Evolutionary conservation across 2,329 filamentous ascomycete genomes (phyloP), one percentile per base, ranked within the genome.

Genomic region (Colletotrichum lentis): DNA sequence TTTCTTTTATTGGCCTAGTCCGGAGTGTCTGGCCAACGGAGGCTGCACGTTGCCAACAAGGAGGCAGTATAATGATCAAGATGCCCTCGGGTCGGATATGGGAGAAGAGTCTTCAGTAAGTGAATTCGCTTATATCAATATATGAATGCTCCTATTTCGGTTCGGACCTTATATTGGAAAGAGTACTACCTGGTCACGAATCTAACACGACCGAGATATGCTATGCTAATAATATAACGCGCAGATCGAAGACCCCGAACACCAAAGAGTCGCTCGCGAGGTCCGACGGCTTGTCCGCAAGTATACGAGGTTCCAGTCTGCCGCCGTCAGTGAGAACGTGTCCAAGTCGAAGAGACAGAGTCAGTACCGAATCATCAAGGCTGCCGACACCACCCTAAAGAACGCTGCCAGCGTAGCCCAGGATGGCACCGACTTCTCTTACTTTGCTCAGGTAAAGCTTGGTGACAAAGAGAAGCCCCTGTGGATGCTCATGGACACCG

Each of bases 401-500:
- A 80, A 86, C 72, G 84, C 84, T 47, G 83, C 81, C 11, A 86
- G 87, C 11, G 80, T 91, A 62, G 77, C 86, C 73, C 88, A 91
- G 74, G 88, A 90, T 74, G 88, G 88, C 18, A 86, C 85, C 18
- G 89, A 91, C 73, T 88, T 85, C 71, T 88, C 88, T 1, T 91
- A 91, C 77, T 90, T 91, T 72, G 77, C 88, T 50, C 77, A 87
- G 73, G 85, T 85, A 18, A 73, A 80, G 41, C 74, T 91, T 18
- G 89, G 89, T 16, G 87, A 88, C 3, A 77, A 80, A 16, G 77
- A 78, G 49, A 86, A 85, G 71, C 75, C 82, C 1, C 72, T 90
- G 71, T 86, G 86, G 72, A 86, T 91, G 84, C 82, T 91, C 31
- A 79, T 91, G 65, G 89, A 91, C 75, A 90, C 88, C 8, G 89